Evolutionary conservation across 345 rosid species (phyloP), one percentile per base, ranked within the genome.

Genomic region (Linum usitatissimum): DNA sequence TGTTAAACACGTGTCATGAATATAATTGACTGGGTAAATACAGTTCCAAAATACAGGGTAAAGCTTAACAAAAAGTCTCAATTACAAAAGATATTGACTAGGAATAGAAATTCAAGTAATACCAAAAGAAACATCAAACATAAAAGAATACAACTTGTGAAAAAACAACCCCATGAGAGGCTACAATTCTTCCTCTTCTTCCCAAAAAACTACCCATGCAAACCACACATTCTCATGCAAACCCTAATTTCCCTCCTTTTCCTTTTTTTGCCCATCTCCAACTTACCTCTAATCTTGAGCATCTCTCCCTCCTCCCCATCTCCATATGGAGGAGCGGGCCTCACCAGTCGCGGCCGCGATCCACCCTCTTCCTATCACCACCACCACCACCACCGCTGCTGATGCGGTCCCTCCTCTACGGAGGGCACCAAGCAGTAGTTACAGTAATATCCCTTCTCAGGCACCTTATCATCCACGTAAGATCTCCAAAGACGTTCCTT

Each of bases 321-420:
- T 60, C 70, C 71, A 65, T 62, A 83, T 83, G 88, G 88, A 69
- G 88, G 88, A 77, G 83, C 79, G 80, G 85, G 75, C 59, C 64
- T 68, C 80, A 48, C 71, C 76, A 30, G 42, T 67, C 28, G 60
- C 71, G 64, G 30, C 30, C 10, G 64, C 55, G 30, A 66, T 57
- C 51, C 70, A 60, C 65, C 60, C 30, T 18, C 57, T 63, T 3
- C 70, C 68, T 14, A 68, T 63, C 6, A 76, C 67, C 3, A 70
- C 64, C 40, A 58, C 8, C 38, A 34, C 38, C 5, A 34, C 6
- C 51, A 65, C 59, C 0, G 58, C 53, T 58, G 77, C 63, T 55
- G 72, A 63, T 61, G 65, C 48, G 10, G 13, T 3, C 14, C 20
- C 59, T 56, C 12, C 30, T 13, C 23, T 10, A 21, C 31, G 17